These are phyloP conservation scores for Lanmaoa rubissima DNA, from an alignment of 768 basidiomycete genomes.

Conservation along the genomic window DNA sequence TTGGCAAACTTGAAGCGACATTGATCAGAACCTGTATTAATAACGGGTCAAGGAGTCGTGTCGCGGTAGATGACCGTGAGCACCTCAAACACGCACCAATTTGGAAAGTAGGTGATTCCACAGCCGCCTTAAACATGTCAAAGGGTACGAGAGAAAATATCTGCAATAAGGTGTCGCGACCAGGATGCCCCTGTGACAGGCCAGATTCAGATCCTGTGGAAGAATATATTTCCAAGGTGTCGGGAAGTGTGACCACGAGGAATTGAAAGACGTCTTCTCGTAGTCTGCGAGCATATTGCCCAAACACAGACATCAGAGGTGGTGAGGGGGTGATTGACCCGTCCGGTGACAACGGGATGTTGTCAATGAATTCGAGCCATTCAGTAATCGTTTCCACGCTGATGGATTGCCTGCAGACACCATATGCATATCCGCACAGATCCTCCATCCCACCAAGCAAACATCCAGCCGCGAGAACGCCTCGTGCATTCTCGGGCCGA, in stretches of 20 bases:
- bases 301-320: conserved; percentile 60
- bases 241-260: conserved; percentile 72
- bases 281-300: conserved; percentile 71
- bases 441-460: conserved; percentile 88
- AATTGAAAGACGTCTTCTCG: conserved; percentile 78
- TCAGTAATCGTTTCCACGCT: conserved; percentile 67
- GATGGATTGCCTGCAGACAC: conserved; percentile 73
- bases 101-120: conserved; percentile 76
- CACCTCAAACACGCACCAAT: conserved; percentile 53
- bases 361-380: conserved; percentile 78
- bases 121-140: conserved; percentile 80
- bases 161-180: conserved; percentile 69
- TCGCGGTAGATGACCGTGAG: conserved; percentile 6
- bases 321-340: conserved; percentile 46
- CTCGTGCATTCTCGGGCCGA: conserved; percentile 76
- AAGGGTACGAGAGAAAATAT: conserved; percentile 82
- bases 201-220: conserved; percentile 38
- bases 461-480: conserved; percentile 81
- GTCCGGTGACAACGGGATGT: conserved; percentile 47
- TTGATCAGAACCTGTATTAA: conserved; percentile 68
- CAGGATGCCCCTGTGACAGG: conserved; percentile 36
- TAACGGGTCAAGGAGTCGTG: conserved; percentile 11
- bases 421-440: conserved; percentile 75
- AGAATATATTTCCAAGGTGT: conserved; percentile 54
- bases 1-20: conserved; percentile 91